Base-by-base conservation (phyloP, 805 yeast species). In the Kazachstania viticola region DNA sequence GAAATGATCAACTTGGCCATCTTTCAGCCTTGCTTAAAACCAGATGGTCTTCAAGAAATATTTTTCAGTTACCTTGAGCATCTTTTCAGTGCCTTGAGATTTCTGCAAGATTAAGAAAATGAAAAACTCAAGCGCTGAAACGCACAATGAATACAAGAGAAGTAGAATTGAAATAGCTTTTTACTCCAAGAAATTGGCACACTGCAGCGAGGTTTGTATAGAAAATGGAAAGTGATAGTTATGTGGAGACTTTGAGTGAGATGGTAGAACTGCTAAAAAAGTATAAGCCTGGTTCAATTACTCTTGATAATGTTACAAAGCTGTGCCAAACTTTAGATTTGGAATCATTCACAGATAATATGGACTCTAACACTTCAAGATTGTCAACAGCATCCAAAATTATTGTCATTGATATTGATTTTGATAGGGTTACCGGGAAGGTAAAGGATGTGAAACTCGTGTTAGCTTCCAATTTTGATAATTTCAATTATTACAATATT, bases 311-410 rank as follows among this genome's bases (percentile, higher is more conserved):
- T 32, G 49, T 55, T 6, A 50, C 54, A 7, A 52, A 49, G 29
- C 35, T 55, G 13, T 55, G 60, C 34, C 56, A 55, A 30, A 54
- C 58, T 1, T 34, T 55, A 14, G 54, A 52, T 6, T 32, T 55
- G 21, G 60, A 55, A 33, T 54, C 59, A 2, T 55, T 55, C 29
- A 48, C 49, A 4, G 60, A 55, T 30, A 51, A 49, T 29, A 34
- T 55, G 3, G 52, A 45, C 28, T 30, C 34, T 4, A 42, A 45
- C 14, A 38, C 40, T 4, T 43, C 55, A 12, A 42, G 61, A 30
- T 33, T 56, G 6, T 56, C 61, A 0, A 52, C 58, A 3, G 61
- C 61, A 1, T 56, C 60, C 2, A 55, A 56, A 24, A 56, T 56
- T 27, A 48, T 56, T 13, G 61, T 56, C 18, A 49, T 56, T 21